phyloP scores from a whole-genome alignment of 768 basidiomycete species.

The Termitomyces eurrhizus region DNA sequence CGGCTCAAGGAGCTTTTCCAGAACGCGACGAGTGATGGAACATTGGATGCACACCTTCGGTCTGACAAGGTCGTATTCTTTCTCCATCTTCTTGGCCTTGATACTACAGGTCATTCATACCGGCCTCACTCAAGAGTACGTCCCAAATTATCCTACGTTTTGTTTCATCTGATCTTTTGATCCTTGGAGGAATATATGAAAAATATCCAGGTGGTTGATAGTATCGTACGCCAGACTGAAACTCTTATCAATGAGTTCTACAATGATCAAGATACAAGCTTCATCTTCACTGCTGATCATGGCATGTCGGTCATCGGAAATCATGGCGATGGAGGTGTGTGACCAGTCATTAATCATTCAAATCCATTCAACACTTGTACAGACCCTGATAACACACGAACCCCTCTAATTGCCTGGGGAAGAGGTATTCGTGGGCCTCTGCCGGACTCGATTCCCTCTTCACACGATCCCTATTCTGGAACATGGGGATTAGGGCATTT shows the following conservation, averaged over 20 bases:
- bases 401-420: constrained; percentile 83
- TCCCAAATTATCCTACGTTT: not conserved
- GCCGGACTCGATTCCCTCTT: constrained; percentile 49
- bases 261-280: constrained; percentile 64
- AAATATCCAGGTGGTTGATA: constrained; percentile 77
- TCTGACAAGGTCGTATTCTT: constrained; percentile 71
- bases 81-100: constrained; percentile 78
- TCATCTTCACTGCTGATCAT: constrained; percentile 84
- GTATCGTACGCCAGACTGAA: constrained; percentile 66
- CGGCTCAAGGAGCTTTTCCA: constrained; percentile 57
- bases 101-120: constrained; percentile 86
- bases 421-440: constrained; percentile 70
- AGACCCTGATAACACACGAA: constrained; percentile 89
- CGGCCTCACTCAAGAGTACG: constrained; percentile 71
- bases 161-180: not conserved
- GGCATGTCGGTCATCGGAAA: constrained; percentile 89
- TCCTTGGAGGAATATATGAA: constrained; percentile 72
- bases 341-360: constrained; percentile 1
- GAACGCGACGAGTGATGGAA: constrained; percentile 55
- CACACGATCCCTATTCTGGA: constrained; percentile 67
- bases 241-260: constrained; percentile 61
- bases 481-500: constrained; percentile 60
- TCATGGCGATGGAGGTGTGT: constrained; percentile 81
- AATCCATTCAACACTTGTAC: constrained; percentile 6
- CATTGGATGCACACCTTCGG: constrained; percentile 48